phyloP scores from a whole-genome alignment of 805 yeast genomes.

The Pichia insulana region DNA sequence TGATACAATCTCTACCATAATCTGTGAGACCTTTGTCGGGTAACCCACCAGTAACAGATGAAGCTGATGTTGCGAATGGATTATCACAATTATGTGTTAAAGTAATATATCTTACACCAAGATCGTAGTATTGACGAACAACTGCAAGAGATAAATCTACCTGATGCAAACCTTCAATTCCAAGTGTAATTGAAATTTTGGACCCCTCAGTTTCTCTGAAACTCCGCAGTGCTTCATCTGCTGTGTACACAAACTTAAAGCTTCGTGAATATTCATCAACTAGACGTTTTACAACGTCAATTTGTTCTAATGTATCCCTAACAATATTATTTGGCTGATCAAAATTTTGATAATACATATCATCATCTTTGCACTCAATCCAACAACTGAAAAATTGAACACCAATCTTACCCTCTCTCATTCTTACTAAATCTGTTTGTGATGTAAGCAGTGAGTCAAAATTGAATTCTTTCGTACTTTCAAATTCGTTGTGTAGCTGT shows the following conservation, averaged over 20 bases:
- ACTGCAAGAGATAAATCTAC: slow-evolving; percentile 41
- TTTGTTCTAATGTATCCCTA: slow-evolving; percentile 46
- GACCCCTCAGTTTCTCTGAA: slow-evolving; percentile 20
- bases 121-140: slow-evolving; percentile 37
- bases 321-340: slow-evolving; percentile 36
- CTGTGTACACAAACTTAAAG: slow-evolving; percentile 32
- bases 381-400: slow-evolving; percentile 43
- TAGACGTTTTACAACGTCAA: slow-evolving; percentile 40
- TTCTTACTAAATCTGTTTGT: slow-evolving; percentile 37
- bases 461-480: slow-evolving; percentile 16
- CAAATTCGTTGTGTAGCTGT: slow-evolving; percentile 33
- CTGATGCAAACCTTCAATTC: slow-evolving; percentile 49
- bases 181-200: slow-evolving; percentile 40
- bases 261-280: slow-evolving; percentile 33
- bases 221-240: slow-evolving; percentile 33
- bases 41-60: slow-evolving; percentile 37
- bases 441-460: slow-evolving; percentile 33
- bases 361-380: slow-evolving; percentile 38
- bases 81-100: slow-evolving; percentile 49
- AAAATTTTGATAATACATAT: slow-evolving; percentile 35
- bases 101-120: slow-evolving; percentile 48
- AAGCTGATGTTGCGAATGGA: slow-evolving; percentile 50
- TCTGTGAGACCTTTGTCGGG: slow-evolving; percentile 37
- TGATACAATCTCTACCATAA: slow-evolving; percentile 33
- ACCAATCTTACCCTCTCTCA: slow-evolving; percentile 38